Evolutionary conservation across 768 basidiomycete genomes (phyloP).

Genomic region (Phylloporus rhodoxanthus): DNA sequence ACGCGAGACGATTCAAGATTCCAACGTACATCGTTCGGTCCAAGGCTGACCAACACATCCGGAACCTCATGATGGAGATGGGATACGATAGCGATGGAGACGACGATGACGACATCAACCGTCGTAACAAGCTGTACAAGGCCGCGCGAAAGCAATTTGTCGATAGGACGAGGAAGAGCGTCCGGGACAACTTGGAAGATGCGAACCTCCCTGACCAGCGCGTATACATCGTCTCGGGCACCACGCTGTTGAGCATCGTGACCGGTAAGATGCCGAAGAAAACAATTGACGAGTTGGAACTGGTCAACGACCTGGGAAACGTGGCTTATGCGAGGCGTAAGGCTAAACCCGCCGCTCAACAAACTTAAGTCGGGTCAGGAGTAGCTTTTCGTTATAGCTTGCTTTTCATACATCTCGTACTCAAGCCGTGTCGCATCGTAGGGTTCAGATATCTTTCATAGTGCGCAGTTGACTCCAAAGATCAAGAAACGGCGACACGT

Average conservation of each 20-base stretch:
- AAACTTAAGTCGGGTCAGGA: not conserved
- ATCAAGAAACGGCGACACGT: too few species aligned
- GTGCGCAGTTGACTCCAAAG: too few species aligned
- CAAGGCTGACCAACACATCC: slow-evolving; percentile 21
- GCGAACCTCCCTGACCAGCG: slow-evolving; percentile 22
- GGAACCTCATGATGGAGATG: slow-evolving; percentile 14
- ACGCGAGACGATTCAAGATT: slow-evolving; percentile 13
- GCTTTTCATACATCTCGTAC: too few species aligned
- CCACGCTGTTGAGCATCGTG: slow-evolving; percentile 17
- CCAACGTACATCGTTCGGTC: slow-evolving; percentile 22
- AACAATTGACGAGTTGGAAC: slow-evolving; percentile 21
- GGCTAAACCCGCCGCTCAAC: not conserved
- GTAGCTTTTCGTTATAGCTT: too few species aligned
- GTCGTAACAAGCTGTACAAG: slow-evolving; percentile 8
- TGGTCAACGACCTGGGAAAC: slow-evolving; percentile 15
- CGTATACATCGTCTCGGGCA: slow-evolving; percentile 25
- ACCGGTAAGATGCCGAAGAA: slow-evolving; percentile 11
- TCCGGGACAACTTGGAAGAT: slow-evolving; percentile 15
- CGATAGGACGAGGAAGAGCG: slow-evolving; percentile 13
- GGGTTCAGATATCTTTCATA: too few species aligned
- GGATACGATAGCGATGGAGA: slow-evolving; percentile 18
- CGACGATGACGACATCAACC: slow-evolving; percentile 7
- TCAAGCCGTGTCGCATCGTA: too few species aligned
- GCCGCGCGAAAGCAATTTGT: slow-evolving; percentile 14
- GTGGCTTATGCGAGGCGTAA: slow-evolving; percentile 9